Percentiles rank a stretch among this genome's conserved stretches.
Conservation (phyloP, 148 eudicot species). For the Rhododendron mucronatum region DNA sequence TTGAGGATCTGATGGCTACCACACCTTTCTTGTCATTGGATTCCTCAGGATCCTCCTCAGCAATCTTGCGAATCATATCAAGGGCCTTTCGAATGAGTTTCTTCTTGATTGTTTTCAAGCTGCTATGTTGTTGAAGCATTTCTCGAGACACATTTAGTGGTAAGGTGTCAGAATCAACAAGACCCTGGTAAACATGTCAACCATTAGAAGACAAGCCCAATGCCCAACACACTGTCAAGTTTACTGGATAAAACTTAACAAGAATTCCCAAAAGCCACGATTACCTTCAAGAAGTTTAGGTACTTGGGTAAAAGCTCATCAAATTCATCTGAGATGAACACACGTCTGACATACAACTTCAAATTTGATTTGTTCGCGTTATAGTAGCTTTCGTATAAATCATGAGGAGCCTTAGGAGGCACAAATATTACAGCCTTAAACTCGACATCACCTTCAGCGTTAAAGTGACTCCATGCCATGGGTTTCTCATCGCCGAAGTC, state of each 20-base stretch:
- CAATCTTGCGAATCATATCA: conserved; percentile 97
- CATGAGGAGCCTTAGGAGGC: conserved; percentile 96
- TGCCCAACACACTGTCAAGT: background rate
- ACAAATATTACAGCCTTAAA: conserved; percentile 95
- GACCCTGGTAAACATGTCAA: conserved; percentile 53
- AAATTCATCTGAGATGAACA: conserved; percentile 97
- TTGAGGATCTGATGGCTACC: background rate
- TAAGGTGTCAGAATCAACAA: conserved; percentile 95
- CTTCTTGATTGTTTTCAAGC: conserved; percentile 97
- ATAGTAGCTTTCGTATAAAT: conserved; percentile 96
- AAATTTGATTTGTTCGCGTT: conserved; percentile 82
- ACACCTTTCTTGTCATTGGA: conserved; percentile 72
- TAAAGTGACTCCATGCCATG: conserved; percentile 91
- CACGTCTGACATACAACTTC: conserved; percentile 88
- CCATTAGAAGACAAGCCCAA: conserved; percentile 14
- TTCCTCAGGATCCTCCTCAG: conserved; percentile 98
- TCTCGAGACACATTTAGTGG: conserved; percentile 98
- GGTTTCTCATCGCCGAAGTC: conserved; percentile 95
- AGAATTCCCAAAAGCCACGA: background rate
- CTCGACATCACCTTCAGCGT: conserved; percentile 98
- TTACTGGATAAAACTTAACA: background rate
- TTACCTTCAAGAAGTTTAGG: conserved; percentile 82
- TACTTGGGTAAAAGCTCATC: conserved; percentile 97
- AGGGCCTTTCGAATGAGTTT: conserved; percentile 96
- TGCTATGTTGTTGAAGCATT: conserved; percentile 99